Base-by-base conservation (phyloP, 768 basidiomycete species). In the Obba rivulosa region DNA sequence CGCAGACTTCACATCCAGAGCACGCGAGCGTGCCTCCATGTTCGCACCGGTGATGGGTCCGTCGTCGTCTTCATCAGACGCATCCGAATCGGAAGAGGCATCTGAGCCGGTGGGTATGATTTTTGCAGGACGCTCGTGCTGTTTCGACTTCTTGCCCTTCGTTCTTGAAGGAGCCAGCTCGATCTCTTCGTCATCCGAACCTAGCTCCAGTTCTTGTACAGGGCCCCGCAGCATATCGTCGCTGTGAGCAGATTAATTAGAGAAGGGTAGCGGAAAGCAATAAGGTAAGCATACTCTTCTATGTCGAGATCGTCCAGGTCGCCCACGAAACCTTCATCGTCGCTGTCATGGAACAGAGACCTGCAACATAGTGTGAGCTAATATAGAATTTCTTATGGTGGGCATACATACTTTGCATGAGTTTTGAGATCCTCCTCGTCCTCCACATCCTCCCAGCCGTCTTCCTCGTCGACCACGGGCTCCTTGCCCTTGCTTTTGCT, bases 21-120 rank as follows among this genome's bases (percentile, higher is more conserved):
- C 87, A 46, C 80, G 80, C 39, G 90, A 92, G 22, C 81, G 82
- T 34, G 81, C 78, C 54, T 87, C 90, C 77, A 92, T 89, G 59
- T 91, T 92, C 21, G 77, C 78, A 67, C 81, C 81, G 7, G 89
- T 92, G 28, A 83, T 67, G 44, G 72, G 84, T 11, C 62, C 75
- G n/a, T 75, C 75, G 11, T 71, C 71, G 7, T 68, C 74, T 5
- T 72, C 72, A 9, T 72, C 71, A 24, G 64, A 66, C 1, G 62
- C 68, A 23, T 62, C 59, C 0, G 61, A 58, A 36, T 72, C 69
- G 16, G 75, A 72, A 7, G 76, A 75, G 31, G 64, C 74, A 45
- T 79, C 78, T 34, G 76, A 77, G 3, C 65, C 68, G 9, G 75
- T 75, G 2, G 77, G 75, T 28, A 79, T 74, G 28, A 77, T 73